These are phyloP conservation scores for Leptographium galeiforme DNA, from an alignment of 2,329 filamentous ascomycete genomes.

Conservation along the genomic window DNA sequence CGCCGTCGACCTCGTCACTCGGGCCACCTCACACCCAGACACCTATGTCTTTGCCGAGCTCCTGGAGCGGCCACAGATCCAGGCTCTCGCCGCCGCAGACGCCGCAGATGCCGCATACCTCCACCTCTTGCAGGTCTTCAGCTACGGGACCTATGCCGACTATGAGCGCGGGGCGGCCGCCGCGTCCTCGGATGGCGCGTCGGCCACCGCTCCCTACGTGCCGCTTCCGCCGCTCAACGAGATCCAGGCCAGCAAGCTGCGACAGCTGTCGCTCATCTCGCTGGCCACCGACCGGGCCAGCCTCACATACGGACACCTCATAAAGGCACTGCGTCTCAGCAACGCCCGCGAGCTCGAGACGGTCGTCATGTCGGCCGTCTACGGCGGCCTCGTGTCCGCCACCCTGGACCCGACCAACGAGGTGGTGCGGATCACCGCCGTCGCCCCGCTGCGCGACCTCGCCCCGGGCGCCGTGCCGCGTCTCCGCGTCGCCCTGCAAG, in stretches of 20 bases:
- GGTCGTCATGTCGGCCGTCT: slow-evolving; percentile 77
- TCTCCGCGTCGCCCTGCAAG: slow-evolving; percentile 54
- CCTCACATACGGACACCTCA: slow-evolving; percentile 62
- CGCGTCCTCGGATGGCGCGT: not conserved
- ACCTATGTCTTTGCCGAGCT: slow-evolving; percentile 92
- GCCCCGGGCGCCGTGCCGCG: slow-evolving; percentile 55
- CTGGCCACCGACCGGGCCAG: slow-evolving; percentile 55
- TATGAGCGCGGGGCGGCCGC: slow-evolving; percentile 35
- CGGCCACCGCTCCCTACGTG: not conserved
- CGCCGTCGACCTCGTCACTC: slow-evolving; percentile 70
- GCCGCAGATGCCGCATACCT: slow-evolving; percentile 52
- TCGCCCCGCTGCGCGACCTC: slow-evolving; percentile 78
- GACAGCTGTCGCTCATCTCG: slow-evolving; percentile 77
- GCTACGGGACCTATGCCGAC: slow-evolving; percentile 75
- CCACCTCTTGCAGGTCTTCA: slow-evolving; percentile 73
- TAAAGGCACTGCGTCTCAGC: slow-evolving; percentile 51
- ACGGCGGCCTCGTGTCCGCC: slow-evolving; percentile 67
- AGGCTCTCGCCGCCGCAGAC: slow-evolving; percentile 45
- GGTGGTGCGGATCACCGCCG: slow-evolving; percentile 62
- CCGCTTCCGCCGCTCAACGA: slow-evolving; percentile 55
- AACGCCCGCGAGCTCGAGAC: slow-evolving; percentile 63
- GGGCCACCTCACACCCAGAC: slow-evolving; percentile 78
- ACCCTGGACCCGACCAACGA: slow-evolving; percentile 70
- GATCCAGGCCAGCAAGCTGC: slow-evolving; percentile 70
- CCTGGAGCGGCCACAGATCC: slow-evolving; percentile 67